phyloP scores from a whole-genome alignment of 2,329 filamentous ascomycete species.

The Sarocladiaceae sp. region DNA sequence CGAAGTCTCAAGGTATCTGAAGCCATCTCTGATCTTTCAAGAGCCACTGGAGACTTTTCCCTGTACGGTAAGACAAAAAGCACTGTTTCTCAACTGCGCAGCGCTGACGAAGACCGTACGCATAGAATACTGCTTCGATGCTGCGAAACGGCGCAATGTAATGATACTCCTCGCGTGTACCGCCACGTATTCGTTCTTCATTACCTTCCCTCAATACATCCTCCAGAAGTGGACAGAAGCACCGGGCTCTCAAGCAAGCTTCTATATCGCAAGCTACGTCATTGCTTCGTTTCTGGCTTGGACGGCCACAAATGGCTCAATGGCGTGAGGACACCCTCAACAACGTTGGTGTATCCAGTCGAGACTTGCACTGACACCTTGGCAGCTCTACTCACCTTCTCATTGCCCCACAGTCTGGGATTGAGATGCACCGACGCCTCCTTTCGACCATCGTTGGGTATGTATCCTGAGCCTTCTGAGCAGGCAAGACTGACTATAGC shows the following conservation, averaged over 20 bases:
- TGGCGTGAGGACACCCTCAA: constrained; percentile 23
- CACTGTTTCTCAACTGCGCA: no score
- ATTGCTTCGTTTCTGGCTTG: constrained; percentile 27
- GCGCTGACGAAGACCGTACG: no score
- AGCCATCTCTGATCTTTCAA: constrained; percentile 10
- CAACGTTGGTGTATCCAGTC: constrained; percentile 7
- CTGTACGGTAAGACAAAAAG: neutral
- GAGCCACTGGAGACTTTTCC: constrained; percentile 26
- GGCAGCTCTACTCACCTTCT: constrained; percentile 25
- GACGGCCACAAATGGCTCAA: constrained; percentile 23
- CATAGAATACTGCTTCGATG: constrained; percentile 25
- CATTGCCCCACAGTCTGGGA: constrained; percentile 31
- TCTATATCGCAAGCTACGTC: constrained; percentile 31
- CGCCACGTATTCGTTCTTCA: constrained; percentile 24
- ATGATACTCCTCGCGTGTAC: constrained; percentile 19
- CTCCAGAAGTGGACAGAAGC: constrained; percentile 32
- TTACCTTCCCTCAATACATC: constrained; percentile 32
- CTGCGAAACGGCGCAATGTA: constrained; percentile 21
- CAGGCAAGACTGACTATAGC: neutral
- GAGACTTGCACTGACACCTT: neutral
- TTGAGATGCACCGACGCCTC: constrained; percentile 15
- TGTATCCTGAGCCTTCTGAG: neutral
- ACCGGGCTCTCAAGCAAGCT: constrained; percentile 13
- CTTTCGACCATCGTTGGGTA: constrained; percentile 8
- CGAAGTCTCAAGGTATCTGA: neutral